Base-by-base conservation (phyloP, 768 basidiomycete genomes). In the Tulasnella sp. region DNA sequence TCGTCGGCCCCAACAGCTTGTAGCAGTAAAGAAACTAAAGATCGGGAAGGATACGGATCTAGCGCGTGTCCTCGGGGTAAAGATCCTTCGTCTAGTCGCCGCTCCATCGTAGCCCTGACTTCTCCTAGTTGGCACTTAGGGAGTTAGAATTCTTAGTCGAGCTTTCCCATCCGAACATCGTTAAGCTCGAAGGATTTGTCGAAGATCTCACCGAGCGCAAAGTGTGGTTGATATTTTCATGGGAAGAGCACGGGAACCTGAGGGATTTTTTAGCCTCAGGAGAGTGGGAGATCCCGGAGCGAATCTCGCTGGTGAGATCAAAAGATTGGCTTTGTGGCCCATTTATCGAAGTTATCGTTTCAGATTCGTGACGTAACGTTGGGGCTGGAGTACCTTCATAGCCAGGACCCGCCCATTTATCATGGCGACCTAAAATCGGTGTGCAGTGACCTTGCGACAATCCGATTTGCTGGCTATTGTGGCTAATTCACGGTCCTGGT, bases 21-120 rank as follows among this genome's bases (percentile, higher is more conserved):
- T 60, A n/a, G 58, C 58, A 60, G 58, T 60, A n/a, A 60, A 60
- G 14, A 60, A 60, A 31, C n/a, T 60, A n/a, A 60, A n/a, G 31
- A 31, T 60, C 7, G n/a, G 8, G 24, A 28, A 28, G 14, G 58
- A 31, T 60, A 60, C n/a, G 0, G 31, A 31, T 14, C 14, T 60
- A 31, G 58, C 28, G 14, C 5, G 31, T 8, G 58, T 60, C 7
- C 31, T 60, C 14, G 58, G 58, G 1, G 58, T 60, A 60, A 60
- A n/a, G 28, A 3, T 2, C n/a, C 58, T 60, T 9, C n/a, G 16
- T 46, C 58, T n/a, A 28, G 0, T n/a, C n/a, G 5, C 54, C 8
- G n/a, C 58, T 28, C 11, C 11, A n/a, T 60, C 11, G 24, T 8
- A 60, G 9, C 31, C 1, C 24, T 60, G 58, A 60, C 58, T 28